These are phyloP conservation scores for Volvariella volvacea DNA, from an alignment of 1,284 basidiomycete species.

Conservation along the genomic window DNA sequence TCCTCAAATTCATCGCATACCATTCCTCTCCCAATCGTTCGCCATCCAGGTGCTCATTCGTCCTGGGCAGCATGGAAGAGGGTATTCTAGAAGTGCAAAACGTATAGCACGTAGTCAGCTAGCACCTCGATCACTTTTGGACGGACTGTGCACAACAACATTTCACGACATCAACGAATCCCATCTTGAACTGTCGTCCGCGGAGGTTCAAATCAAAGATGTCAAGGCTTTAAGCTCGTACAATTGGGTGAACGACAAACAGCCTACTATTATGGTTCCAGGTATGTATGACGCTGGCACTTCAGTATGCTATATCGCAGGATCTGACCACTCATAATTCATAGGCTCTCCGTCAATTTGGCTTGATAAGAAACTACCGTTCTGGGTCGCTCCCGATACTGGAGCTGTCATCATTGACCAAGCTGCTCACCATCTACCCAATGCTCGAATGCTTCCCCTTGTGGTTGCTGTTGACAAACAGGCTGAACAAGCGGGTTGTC, in stretches of 20 bases:
- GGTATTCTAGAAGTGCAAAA: too few relatives aligned
- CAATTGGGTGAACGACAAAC: constrained; percentile 4
- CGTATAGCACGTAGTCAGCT: too few relatives aligned
- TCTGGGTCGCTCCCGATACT: constrained; percentile 5
- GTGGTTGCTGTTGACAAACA: constrained; percentile 5
- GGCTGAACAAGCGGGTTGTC: background rate
- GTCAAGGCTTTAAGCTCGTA: constrained; percentile 5
- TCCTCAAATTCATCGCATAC: too few relatives aligned
- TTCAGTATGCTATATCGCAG: background rate
- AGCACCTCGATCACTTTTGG: too few relatives aligned
- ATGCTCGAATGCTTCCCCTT: constrained; percentile 3
- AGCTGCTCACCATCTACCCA: background rate
- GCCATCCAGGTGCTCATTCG: too few relatives aligned
- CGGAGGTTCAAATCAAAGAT: too few relatives aligned
- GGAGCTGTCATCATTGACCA: constrained; percentile 2
- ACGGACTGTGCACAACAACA: too few relatives aligned
- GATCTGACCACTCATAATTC: background rate
- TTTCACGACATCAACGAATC: too few relatives aligned
- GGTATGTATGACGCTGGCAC: too few relatives aligned
- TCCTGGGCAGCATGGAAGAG: too few relatives aligned
- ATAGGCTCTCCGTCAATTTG: constrained; percentile 5
- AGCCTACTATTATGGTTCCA: constrained; percentile 6
- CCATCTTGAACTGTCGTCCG: too few relatives aligned
- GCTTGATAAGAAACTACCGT: constrained; percentile 1
- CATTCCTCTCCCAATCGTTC: too few relatives aligned